phyloP scores from a whole-genome alignment of 129 eudicot genomes.

The Saussurea involucrata region DNA sequence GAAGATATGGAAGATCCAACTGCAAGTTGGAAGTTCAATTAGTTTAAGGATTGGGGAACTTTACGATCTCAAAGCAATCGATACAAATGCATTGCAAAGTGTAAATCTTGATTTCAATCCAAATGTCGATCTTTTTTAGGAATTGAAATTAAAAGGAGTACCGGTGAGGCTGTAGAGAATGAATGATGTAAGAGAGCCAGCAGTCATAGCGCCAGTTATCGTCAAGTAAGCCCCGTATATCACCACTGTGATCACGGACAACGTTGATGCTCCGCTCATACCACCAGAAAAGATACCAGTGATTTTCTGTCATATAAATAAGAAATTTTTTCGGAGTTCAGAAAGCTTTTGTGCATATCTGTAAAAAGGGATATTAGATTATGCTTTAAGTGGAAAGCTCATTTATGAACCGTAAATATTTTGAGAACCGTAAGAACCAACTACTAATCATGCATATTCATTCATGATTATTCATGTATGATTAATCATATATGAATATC shows the following conservation, averaged over 20 bases:
- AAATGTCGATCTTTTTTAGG: too few species aligned
- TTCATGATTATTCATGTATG: background rate
- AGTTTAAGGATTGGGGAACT: background rate
- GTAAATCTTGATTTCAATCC: background rate
- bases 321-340: background rate
- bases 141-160: background rate
- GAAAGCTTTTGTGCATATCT: background rate
- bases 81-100: background rate
- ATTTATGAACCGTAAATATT: background rate
- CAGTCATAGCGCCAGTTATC: slow-evolving; percentile 38
- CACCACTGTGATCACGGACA: slow-evolving; percentile 47
- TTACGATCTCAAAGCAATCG: background rate
- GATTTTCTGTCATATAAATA: slow-evolving; percentile 30
- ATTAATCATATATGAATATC: background rate
- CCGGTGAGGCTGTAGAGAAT: slow-evolving; percentile 55
- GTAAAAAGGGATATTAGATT: background rate
- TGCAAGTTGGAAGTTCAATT: slow-evolving; percentile 10
- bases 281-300: slow-evolving; percentile 53
- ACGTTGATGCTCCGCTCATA: slow-evolving; percentile 47
- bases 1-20: slow-evolving; percentile 53
- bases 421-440: background rate
- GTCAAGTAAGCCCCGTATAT: slow-evolving; percentile 52
- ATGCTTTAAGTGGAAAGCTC: background rate
- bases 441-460: background rate
- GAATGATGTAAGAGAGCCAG: slow-evolving; percentile 52